These are phyloP conservation scores for Pezicula rhizophila DNA, from an alignment of 2,329 filamentous ascomycete genomes.

Conservation along the genomic window DNA sequence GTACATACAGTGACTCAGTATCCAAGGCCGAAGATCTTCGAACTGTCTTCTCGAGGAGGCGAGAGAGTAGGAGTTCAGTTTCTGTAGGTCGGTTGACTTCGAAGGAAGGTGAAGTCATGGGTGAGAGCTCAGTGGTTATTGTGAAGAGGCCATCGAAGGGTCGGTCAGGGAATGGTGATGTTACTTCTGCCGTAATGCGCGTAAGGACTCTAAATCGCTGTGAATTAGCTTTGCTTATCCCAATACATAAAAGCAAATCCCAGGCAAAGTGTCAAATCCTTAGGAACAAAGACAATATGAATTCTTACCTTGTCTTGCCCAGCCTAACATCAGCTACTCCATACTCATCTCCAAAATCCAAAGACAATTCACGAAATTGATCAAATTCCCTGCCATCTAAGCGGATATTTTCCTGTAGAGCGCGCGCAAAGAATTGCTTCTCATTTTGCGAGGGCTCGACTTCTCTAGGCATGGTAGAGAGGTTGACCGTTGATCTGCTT, in stretches of 20 bases:
- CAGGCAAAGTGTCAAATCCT: too few species aligned
- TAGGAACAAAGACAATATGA: background rate
- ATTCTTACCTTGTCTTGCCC: slow-evolving; percentile 78
- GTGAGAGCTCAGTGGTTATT: slow-evolving; percentile 83
- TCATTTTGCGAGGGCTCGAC: slow-evolving; percentile 85
- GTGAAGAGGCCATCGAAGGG: slow-evolving; percentile 95
- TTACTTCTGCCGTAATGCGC: slow-evolving; percentile 82
- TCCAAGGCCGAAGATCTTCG: slow-evolving; percentile 88
- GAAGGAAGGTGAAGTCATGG: slow-evolving; percentile 87
- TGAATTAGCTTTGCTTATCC: slow-evolving; percentile 1
- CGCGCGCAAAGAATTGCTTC: slow-evolving; percentile 77
- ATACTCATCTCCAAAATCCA: slow-evolving; percentile 85
- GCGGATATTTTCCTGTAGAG: slow-evolving; percentile 73
- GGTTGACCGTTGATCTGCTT: background rate
- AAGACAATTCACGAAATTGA: slow-evolving; percentile 68
- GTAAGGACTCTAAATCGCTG: slow-evolving; percentile 60
- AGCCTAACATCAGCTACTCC: slow-evolving; percentile 81
- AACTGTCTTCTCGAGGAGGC: slow-evolving; percentile 88
- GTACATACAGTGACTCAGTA: slow-evolving; percentile 68
- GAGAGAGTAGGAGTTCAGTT: slow-evolving; percentile 77
- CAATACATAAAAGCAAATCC: too few species aligned
- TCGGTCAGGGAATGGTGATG: slow-evolving; percentile 76
- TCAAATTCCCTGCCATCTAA: slow-evolving; percentile 80
- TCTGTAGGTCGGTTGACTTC: slow-evolving; percentile 80
- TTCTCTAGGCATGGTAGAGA: slow-evolving; percentile 74